phyloP scores from a whole-genome alignment of 371 early-diverging fungal species.

The Coemansia sp. region DNA sequence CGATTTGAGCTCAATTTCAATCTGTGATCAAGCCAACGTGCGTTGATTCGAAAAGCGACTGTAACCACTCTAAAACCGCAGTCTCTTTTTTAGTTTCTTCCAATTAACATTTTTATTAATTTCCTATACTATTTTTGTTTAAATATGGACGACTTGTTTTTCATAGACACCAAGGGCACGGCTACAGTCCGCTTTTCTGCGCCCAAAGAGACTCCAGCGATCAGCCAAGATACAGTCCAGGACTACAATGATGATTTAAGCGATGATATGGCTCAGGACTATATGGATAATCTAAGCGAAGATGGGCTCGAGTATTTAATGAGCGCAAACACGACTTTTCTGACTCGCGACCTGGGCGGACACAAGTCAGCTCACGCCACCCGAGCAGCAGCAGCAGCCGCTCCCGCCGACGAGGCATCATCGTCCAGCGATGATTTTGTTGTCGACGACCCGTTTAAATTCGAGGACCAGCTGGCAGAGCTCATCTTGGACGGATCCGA shows the following conservation, averaged over 20 bases:
- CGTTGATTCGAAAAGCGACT: neutral
- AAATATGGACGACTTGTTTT: slow-evolving; percentile 42
- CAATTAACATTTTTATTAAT: slow-evolving; percentile 1
- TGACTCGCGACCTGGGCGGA: slow-evolving; percentile 28
- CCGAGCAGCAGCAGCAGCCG: neutral
- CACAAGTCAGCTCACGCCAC: neutral
- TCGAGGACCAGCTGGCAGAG: slow-evolving; percentile 22
- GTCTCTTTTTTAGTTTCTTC: neutral
- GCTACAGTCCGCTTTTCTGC: neutral
- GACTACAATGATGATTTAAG: slow-evolving; percentile 23
- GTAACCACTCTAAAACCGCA: slow-evolving; percentile 2
- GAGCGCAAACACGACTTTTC: neutral
- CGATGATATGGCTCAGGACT: slow-evolving; percentile 29
- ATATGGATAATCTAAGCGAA: slow-evolving; percentile 29
- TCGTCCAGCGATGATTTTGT: slow-evolving; percentile 5
- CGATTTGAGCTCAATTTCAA: neutral
- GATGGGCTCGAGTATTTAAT: slow-evolving; percentile 15
- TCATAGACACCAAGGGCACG: slow-evolving; percentile 32
- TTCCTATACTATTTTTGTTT: neutral
- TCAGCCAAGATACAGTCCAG: slow-evolving; percentile 9
- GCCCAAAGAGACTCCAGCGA: slow-evolving; percentile 11
- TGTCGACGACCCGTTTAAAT: slow-evolving; percentile 25
- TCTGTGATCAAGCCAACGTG: neutral
- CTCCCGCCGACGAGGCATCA: neutral
- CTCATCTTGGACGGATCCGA: slow-evolving; percentile 15